Base-by-base conservation (phyloP, 1,284 basidiomycete species). In the Porodaedalea pini region DNA sequence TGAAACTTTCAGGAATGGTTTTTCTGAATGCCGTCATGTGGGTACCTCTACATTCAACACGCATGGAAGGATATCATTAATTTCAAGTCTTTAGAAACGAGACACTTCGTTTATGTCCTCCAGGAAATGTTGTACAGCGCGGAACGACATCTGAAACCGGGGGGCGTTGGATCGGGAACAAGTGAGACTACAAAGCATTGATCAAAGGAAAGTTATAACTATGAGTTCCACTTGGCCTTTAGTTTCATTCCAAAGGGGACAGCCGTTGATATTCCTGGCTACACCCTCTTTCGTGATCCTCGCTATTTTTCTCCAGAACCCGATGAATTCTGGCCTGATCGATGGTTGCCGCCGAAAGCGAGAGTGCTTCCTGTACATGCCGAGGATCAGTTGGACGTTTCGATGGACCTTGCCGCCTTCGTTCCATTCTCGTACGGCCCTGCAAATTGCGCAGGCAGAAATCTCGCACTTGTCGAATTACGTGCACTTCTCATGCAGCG, bases 201-300 rank as follows among this genome's bases (percentile, higher is more conserved):
- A 10, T 40, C 31, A 15, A 25, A 21, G 8, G 4, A 7, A 10
- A 10, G n/a, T 25, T 48, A 4, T 21, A 10, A 48, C 7, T 4
- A 21, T 15, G 8, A 8, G 15, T 15, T 10, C 27, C 4, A 7
- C 8, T 10, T 29, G 7, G 15, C 45, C 27, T 25, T 5, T 10
- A 82, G 79, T 50, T 77, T 73, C 58, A 67, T 83, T 2, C 77
- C 78, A 1, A 77, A 78, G 63, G 75, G 75, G 29, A 81, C 78
- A 2, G 73, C 70, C 44, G 70, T 78, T 10, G 75, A 73, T 54
- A 67, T 80, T 37, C 77, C 79, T 37, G 69, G 69, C 5, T 81
- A 81, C 62, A 72, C 72, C 29, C 63, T 81, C 8, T 80, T 82
- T 48, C 68, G 72, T 25, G 68, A 71, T 51, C 66, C 72, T 15